Base-by-base conservation (phyloP, 768 basidiomycete genomes). In the Boletus vermiculosoides region DNA sequence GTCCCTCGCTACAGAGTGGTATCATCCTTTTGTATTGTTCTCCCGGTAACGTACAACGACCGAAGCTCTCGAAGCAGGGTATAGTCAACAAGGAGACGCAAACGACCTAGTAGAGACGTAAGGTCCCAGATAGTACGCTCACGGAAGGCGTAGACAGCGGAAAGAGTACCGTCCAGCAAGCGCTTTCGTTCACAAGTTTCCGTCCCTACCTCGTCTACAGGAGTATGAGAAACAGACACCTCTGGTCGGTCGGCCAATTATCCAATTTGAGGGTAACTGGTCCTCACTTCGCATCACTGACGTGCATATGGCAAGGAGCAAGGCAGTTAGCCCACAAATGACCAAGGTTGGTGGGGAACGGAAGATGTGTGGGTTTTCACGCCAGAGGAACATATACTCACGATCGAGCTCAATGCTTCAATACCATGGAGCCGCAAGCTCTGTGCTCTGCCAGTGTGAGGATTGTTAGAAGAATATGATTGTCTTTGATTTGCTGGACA, bases 401-500 rank as follows among this genome's bases (percentile, higher is more conserved):
- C 45, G 31, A 34, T 33, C 41, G 8, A 37, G 4, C 41, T 33
- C 25, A n/a, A 49, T 12, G 7, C 34, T 44, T 22, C 41, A n/a
- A 50, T 10, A 4, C 23, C 23, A 40, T 33, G n/a, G 13, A 25
- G 15, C 18, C 9, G 12, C 30, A 25, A 16, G 16, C 0, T 5
- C 6, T 37, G 33, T 33, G 33, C 33, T 33, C 33, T 12, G 4
- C 12, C 12, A 33, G 12, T 33, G 33, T 33, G 4, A 33, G 12
- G 2, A 33, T 31, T 50, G 53, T 75, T 62, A 83, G 56, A 83
- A 83, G 55, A 70, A 59, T 0, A 86, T 79, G 12, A 80, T 76
- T 59, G 79, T 83, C 66, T 82, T 81, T 33, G 69, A 57, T 45
- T 60, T 64, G 49, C 47, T 53, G 12, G 71, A 60, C 30, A 66